Evolutionary conservation across 2,329 filamentous ascomycete genomes (phyloP).

Genomic region (Acrocalymma vagum): DNA sequence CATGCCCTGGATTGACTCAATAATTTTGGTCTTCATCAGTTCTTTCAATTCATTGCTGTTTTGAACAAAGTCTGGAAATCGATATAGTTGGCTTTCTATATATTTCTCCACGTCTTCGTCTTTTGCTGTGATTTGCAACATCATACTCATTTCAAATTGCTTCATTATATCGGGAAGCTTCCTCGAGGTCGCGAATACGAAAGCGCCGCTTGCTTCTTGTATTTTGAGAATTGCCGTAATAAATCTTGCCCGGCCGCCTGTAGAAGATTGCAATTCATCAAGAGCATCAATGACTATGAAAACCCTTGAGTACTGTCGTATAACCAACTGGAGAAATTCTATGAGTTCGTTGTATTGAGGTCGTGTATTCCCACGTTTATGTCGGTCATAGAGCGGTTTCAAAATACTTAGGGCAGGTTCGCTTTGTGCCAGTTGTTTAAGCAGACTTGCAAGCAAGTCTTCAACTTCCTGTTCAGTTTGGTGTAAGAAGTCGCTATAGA

Average conservation of each 20-base stretch:
- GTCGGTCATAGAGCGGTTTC: conserved; percentile 28
- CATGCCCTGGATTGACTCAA: conserved; percentile 25
- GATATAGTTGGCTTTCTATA: conserved; percentile 16
- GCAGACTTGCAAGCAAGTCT: conserved; percentile 34
- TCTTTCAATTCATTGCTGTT: conserved; percentile 9
- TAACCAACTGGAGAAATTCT: conserved; percentile 20
- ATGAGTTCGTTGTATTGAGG: conserved; percentile 28
- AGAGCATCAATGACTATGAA: conserved; percentile 44
- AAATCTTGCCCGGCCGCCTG: conserved; percentile 15
- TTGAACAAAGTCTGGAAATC: conserved; percentile 24
- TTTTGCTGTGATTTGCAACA: conserved; percentile 22
- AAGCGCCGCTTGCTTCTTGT: conserved; percentile 3
- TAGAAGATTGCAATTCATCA: conserved; percentile 34
- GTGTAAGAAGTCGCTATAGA: conserved; percentile 43
- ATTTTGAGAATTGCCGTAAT: conserved; percentile 15
- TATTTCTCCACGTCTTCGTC: conserved; percentile 25
- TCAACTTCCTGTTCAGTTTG: conserved; percentile 30
- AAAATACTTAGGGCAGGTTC: no score
- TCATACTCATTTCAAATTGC: conserved; percentile 7
- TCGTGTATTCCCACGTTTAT: conserved; percentile 22
- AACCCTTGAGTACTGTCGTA: conserved; percentile 23
- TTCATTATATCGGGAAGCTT: conserved; percentile 17
- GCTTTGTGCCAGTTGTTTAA: conserved; percentile 43
- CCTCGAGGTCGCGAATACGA: conserved; percentile 24
- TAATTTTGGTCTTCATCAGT: conserved; percentile 11